Evolutionary conservation across 179 eudicot species (phyloP).

Genomic region (Vitellaria paradoxa): DNA sequence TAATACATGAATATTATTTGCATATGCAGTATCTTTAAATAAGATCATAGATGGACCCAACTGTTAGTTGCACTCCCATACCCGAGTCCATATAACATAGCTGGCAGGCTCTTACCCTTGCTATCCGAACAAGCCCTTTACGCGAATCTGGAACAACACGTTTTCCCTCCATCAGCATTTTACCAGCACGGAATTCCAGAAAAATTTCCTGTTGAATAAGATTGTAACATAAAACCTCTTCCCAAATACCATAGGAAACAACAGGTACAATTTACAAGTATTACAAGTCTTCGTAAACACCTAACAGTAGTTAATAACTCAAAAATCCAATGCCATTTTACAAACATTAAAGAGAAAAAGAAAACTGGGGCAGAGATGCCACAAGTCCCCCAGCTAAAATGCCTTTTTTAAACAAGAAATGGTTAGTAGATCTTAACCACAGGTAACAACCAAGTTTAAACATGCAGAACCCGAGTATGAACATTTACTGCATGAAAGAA

Average conservation of each 20-base stretch:
- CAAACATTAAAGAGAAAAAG: neutral
- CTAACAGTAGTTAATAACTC: neutral
- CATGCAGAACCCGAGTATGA: neutral
- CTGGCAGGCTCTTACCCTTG: constrained; percentile 49
- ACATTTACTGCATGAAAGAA: neutral
- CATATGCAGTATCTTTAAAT: no score
- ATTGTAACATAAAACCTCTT: neutral
- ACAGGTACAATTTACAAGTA: neutral
- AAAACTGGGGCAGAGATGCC: neutral
- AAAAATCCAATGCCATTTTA: neutral
- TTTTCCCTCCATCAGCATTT: constrained; percentile 83
- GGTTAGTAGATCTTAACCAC: constrained; percentile 4
- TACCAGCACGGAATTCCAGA: constrained; percentile 96
- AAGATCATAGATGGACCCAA: no score
- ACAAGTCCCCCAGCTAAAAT: neutral
- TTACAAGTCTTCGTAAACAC: neutral
- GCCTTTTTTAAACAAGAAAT: neutral
- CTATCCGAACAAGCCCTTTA: constrained; percentile 84
- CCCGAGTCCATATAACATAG: no score
- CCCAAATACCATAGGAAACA: neutral
- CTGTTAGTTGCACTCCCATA: no score
- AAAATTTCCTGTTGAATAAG: constrained; percentile 45
- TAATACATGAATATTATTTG: no score
- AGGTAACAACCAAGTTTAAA: neutral
- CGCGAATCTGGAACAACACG: constrained; percentile 86